phyloP scores from a whole-genome alignment of 2,329 filamentous ascomycete genomes.

The Neurospora sp. region DNA sequence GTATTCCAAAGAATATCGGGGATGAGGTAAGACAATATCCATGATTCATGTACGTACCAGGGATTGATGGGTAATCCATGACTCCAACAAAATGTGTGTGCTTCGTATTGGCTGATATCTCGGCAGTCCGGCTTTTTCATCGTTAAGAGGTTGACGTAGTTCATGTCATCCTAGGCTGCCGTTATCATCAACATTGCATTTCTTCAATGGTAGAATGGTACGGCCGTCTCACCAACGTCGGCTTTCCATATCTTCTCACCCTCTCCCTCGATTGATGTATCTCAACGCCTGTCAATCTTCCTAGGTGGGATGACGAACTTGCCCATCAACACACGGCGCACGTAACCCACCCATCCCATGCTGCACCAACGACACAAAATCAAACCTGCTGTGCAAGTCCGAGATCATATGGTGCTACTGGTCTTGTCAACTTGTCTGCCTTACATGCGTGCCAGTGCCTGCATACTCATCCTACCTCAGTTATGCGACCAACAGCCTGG shows the following conservation, averaged over 20 bases:
- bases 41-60: neutral
- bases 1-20: neutral
- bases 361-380: neutral
- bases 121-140: neutral
- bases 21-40: neutral
- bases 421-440: neutral
- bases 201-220: neutral
- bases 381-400: neutral
- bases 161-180: neutral
- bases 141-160: neutral
- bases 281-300: neutral
- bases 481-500: neutral
- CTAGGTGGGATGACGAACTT: neutral
- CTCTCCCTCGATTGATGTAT: neutral
- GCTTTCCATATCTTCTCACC: neutral
- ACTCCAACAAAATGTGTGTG: neutral
- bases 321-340: neutral
- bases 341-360: neutral
- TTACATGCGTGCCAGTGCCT: neutral
- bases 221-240: neutral
- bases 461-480: neutral
- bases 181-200: neutral
- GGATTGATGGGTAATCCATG: neutral
- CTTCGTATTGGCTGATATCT: neutral
- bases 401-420: neutral